Evolutionary conservation across 805 yeast genomes (phyloP), one percentile per base, ranked within the genome.

Genomic region (Lachancea quebecensis): DNA sequence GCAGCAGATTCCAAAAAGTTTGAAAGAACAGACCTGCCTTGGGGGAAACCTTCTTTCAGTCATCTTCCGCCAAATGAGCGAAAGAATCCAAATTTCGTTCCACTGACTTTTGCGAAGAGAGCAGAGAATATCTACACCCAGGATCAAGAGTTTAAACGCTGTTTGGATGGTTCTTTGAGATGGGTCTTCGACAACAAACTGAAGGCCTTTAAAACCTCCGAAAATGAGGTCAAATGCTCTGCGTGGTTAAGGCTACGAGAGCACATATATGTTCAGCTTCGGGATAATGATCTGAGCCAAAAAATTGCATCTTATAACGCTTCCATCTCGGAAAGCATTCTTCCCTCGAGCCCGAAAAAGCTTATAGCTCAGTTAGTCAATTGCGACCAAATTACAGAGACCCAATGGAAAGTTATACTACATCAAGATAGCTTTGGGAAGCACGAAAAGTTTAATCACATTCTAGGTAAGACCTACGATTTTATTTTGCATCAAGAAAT

Each of bases 401-500:
- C 17, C 1, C 32, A 45, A 1, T 57, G 57, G 59, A 21, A 25
- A 11, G 35, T 41, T 6, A 36, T 56, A 25, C 29, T 56, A 12
- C 21, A 49, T 3, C 27, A 16, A 17, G 44, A 29, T 11, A 3
- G 15, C 10, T 30, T 27, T 39, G 6, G 42, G 21, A 12, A 14
- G 32, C 35, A 33, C 9, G 44, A 44, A 17, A 42, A 28, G 35
- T 29, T 34, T 39, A 33, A 17, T 35, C 31, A n/a, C 25, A 27
- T 43, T 38, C 12, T 35, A 35, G 35, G 37, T n/a, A 50, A 48
- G 14, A 47, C 45, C 4, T 56, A 51, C 17, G 57, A 53, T 15
- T 35, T 50, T 34, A 54, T 59, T 11, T 48, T 53, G 35, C 53
- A 50, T 10, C 57, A 62, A 44, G 61, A 63, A 38, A 51, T 51